Evolutionary conservation across 2,329 filamentous ascomycete species (phyloP), one percentile per base, ranked within the genome.

Genomic region (Nemania sp.): DNA sequence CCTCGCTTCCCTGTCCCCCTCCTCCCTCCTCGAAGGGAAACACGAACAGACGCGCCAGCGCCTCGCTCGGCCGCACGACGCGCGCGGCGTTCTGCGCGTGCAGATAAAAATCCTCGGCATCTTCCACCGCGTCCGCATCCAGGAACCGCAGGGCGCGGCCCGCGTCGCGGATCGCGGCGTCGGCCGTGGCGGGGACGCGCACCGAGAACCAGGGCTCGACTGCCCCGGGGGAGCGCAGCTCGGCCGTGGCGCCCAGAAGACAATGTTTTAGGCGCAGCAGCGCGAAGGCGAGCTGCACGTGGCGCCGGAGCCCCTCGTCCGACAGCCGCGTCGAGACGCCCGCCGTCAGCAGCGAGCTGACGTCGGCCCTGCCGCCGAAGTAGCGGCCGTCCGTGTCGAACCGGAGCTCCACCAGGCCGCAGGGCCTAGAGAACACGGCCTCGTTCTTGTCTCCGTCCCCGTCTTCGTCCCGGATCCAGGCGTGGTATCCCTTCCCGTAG

Each of bases 341-440:
- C n/a, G 63, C 39, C 2, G 40, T 58, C 15, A 69, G 52, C 40
- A 66, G 53, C 13, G 62, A 32, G 29, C 62, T 69, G 20, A 70
- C 56, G 42, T 70, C 68, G 13, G 68, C 68, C 37, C 68, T 60
- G 15, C 68, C 68, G 15, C 62, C 67, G 29, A 65, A 62, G 45
- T 69, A 67, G 17, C 59, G 60, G 12, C 68, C 68, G 47, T 70
- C 68, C 2, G 61, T 34, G 57, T 70, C 67, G 58, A 70, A 70
- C n/a, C 56, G 54, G n/a, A 60, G 53, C 47, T 70, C 68, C 15
- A 68, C 58, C 2, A 69, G 9, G 3, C 64, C 64, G 39, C 59
- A 62, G 5, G 55, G 64, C 34, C 64, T 49, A 1, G 54, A 47
- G 46, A 64, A 66, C 3, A 29, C 52, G 17, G 11, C 35, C 35